A percentile compares a stretch with the other conserved stretches of the same genome.
Evolutionary conservation across 78 protist genomes (phyloP).

Genomic region (Monosiga brevicollis): DNA sequence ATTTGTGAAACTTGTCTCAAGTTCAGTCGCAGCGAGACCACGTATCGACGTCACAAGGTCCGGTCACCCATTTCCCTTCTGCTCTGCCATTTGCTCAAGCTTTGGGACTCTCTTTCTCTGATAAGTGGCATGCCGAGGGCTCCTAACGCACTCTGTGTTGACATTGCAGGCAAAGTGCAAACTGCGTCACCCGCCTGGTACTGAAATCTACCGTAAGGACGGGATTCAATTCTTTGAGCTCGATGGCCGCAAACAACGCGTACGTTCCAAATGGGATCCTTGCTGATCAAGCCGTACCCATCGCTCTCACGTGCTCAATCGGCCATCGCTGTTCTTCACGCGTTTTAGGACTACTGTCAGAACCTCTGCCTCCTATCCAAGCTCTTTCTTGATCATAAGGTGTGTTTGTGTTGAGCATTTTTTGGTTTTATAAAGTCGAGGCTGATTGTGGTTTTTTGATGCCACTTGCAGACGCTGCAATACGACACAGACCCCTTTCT

Average conservation of each 20-base stretch:
- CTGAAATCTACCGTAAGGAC: constrained; percentile 29
- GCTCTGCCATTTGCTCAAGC: not conserved
- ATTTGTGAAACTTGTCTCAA: constrained; percentile 84
- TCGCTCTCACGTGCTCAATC: too few species aligned
- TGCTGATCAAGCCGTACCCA: too few species aligned
- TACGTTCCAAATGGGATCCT: too few species aligned
- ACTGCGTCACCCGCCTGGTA: constrained; percentile 57
- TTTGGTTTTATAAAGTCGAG: too few species aligned
- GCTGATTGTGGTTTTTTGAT: too few species aligned
- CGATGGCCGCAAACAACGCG: constrained; percentile 43
- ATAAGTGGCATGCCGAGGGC: not conserved
- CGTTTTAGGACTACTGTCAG: constrained; percentile 64
- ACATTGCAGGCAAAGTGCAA: constrained; percentile 29
- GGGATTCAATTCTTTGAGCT: constrained; percentile 3
- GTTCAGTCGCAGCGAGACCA: constrained; percentile 55
- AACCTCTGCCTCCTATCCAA: constrained; percentile 75
- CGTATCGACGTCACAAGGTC: not conserved
- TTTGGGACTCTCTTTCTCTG: constrained; percentile 29
- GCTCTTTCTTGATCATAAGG: constrained; percentile 86
- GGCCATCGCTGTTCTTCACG: too few species aligned
- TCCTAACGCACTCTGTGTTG: not conserved
- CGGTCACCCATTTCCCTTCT: not conserved
- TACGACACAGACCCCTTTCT: constrained; percentile 74
- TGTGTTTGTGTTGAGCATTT: too few species aligned
- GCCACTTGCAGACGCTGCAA: constrained; percentile 49